phyloP scores from a whole-genome alignment of 1,139 yeast genomes.

The Geotrichum phurueaensis region DNA sequence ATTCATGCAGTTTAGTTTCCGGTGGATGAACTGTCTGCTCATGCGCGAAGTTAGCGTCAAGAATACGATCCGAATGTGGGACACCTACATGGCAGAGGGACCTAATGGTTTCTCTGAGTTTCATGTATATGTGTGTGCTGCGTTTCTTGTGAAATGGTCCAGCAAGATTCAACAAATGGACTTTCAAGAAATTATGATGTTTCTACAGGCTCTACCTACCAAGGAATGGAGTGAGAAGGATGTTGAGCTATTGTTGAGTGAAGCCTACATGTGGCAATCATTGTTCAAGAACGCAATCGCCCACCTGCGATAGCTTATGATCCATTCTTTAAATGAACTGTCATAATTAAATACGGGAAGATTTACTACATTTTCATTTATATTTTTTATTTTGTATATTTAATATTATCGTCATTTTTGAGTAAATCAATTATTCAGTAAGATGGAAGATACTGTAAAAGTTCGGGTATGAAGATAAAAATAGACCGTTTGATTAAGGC shows the following conservation, averaged over 20 bases:
- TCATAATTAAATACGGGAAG: neutral
- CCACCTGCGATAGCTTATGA: slow-evolving; percentile 14
- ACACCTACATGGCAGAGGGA: slow-evolving; percentile 85
- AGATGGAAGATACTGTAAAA: neutral
- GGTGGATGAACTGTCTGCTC: slow-evolving; percentile 97
- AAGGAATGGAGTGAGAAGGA: slow-evolving; percentile 80
- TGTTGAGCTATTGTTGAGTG: slow-evolving; percentile 84
- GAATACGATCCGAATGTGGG: slow-evolving; percentile 94
- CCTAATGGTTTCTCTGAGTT: slow-evolving; percentile 85
- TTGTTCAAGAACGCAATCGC: slow-evolving; percentile 84
- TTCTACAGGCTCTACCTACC: slow-evolving; percentile 85
- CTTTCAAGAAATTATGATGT: slow-evolving; percentile 88
- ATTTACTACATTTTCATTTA: neutral
- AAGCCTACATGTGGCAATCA: slow-evolving; percentile 95
- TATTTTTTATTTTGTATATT: neutral
- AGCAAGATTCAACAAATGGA: slow-evolving; percentile 76
- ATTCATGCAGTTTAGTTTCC: slow-evolving; percentile 87
- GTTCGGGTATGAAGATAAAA: neutral
- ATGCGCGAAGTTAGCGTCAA: slow-evolving; percentile 86
- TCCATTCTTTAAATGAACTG: neutral
- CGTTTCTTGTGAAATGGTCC: slow-evolving; percentile 84
- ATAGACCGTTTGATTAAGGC: neutral
- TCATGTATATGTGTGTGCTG: slow-evolving; percentile 98
- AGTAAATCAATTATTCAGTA: neutral
- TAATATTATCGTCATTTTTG: neutral